Percentiles rank a stretch among this genome's conserved stretches.
phyloP scores from a whole-genome alignment of 2,329 filamentous ascomycete genomes.

The Apiospora rasikravindrae region DNA sequence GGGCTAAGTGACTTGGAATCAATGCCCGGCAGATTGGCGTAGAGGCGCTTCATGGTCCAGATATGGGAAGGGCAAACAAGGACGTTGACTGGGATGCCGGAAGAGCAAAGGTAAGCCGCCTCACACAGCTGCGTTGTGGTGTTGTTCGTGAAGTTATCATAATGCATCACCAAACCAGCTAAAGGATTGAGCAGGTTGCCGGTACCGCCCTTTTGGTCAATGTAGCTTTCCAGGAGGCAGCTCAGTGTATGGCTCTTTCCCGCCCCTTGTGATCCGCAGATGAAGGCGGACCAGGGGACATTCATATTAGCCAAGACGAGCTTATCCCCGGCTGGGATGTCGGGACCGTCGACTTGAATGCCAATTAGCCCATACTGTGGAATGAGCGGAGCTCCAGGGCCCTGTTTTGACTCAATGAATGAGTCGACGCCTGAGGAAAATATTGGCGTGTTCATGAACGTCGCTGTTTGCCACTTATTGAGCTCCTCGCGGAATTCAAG shows the following conservation, averaged over 20 bases:
- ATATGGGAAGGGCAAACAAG: slow-evolving; percentile 54
- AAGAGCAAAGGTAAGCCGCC: slow-evolving; percentile 56
- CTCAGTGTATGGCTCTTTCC: slow-evolving; percentile 64
- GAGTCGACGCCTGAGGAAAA: not conserved
- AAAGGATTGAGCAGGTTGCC: slow-evolving; percentile 50
- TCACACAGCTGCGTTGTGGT: slow-evolving; percentile 47
- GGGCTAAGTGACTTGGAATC: slow-evolving; percentile 34
- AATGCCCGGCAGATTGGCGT: slow-evolving; percentile 42
- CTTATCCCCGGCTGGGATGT: slow-evolving; percentile 20
- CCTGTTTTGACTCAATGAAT: not conserved
- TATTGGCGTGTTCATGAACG: not conserved
- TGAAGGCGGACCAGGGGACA: slow-evolving; percentile 60
- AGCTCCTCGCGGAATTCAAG: not conserved
- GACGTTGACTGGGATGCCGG: slow-evolving; percentile 51
- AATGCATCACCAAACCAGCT: slow-evolving; percentile 58
- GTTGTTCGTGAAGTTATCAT: slow-evolving; percentile 47
- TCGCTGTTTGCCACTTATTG: not conserved
- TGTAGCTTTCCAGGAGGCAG: slow-evolving; percentile 51
- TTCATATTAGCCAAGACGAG: slow-evolving; percentile 54
- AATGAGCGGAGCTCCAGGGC: not conserved
- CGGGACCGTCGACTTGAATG: slow-evolving; percentile 15
- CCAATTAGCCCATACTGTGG: not conserved
- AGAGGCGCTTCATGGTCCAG: slow-evolving; percentile 45
- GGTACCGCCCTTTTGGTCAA: slow-evolving; percentile 39
- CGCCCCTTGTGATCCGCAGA: slow-evolving; percentile 65